Evolutionary conservation across 208 protist species (phyloP), one percentile per base, ranked within the genome.

Genomic region (Leishmania mexicana): DNA sequence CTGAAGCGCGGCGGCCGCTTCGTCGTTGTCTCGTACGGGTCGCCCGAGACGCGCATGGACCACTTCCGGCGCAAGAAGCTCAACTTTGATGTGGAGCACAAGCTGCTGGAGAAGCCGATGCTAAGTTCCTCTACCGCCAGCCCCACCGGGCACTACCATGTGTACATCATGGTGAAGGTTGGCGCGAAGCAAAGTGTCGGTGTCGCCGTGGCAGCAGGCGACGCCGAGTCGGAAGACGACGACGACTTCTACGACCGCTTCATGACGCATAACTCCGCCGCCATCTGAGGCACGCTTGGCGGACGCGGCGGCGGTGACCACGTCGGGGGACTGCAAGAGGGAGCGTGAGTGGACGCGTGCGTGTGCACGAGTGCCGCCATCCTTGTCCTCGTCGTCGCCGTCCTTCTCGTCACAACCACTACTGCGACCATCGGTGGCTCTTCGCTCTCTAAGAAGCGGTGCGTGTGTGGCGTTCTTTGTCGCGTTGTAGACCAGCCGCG

Each of bases 221-320:
- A 72, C 45, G 89, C 35, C 10, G 87, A 85, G 60, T 81, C 79
- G 51, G 89, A 87, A 38, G 92, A 98, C n/a, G 94, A 98, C 21
- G 95, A 98, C 78, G 95, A 98, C 80, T 98, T 98, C 75, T 98
- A 98, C 80, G 95, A 98, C 82, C 93, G 93, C 53, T 98, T 98
- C 85, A 97, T 97, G 94, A 94, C 91, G n/a, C 92, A 95, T 58
- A 91, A 94, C 64, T 79, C 83, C 7, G 83, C 90, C 19, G 78
- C 84, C 6, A 85, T 73, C 76, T 92, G 75, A 85, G 57, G 60
- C 28, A 71, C 53, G 40, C 7, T 38, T n/a, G 13, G n/a, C 19
- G 21, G 7, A 21, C 28, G 35, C 68, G 65, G 38, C 21, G 3
- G 65, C 38, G 65, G 38, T 47, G 65, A 71, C 38, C 65, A 47